phyloP scores from a whole-genome alignment of 176 grass and related monocot species.

The Juncus inflexus region DNA sequence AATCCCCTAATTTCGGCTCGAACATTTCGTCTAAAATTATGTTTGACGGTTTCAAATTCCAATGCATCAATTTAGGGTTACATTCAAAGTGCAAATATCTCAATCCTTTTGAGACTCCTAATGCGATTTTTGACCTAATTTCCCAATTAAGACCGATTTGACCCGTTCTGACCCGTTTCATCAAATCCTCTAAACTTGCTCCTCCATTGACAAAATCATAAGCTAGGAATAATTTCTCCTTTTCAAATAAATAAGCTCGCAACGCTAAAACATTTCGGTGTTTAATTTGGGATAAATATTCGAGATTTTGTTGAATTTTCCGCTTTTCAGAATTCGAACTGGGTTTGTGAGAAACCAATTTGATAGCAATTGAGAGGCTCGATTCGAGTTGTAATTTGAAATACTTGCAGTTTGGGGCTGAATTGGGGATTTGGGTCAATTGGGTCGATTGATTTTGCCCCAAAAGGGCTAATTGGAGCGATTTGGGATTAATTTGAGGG shows the following conservation, averaged over 20 bases:
- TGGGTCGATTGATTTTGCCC: conserved; percentile 30
- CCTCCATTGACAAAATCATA: conserved; percentile 62
- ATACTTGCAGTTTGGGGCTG: conserved; percentile 48
- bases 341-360: conserved; percentile 37
- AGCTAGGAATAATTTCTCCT: conserved; percentile 60
- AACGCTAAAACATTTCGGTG: conserved; percentile 76
- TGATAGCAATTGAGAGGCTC: conserved; percentile 66
- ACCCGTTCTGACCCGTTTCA: conserved; percentile 74
- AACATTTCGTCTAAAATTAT: conserved; percentile 83
- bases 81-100: conserved; percentile 86
- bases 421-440: conserved; percentile 35
- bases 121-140: conserved; percentile 62
- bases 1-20: conserved; percentile 62
- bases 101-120: conserved; percentile 71
- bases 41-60: conserved; percentile 69
- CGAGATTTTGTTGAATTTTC: conserved; percentile 77
- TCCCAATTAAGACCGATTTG: conserved; percentile 72
- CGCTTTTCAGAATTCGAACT: conserved; percentile 71
- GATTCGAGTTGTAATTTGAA: conserved; percentile 67
- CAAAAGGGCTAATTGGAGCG: conserved; percentile 55
- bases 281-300: conserved; percentile 54
- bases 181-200: conserved; percentile 76
- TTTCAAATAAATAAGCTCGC: conserved; percentile 70
- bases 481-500: conserved; percentile 76
- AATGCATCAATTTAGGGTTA: conserved; percentile 62